Base-by-base conservation (phyloP, 441 rosid genomes). In the Erodium moschatum region DNA sequence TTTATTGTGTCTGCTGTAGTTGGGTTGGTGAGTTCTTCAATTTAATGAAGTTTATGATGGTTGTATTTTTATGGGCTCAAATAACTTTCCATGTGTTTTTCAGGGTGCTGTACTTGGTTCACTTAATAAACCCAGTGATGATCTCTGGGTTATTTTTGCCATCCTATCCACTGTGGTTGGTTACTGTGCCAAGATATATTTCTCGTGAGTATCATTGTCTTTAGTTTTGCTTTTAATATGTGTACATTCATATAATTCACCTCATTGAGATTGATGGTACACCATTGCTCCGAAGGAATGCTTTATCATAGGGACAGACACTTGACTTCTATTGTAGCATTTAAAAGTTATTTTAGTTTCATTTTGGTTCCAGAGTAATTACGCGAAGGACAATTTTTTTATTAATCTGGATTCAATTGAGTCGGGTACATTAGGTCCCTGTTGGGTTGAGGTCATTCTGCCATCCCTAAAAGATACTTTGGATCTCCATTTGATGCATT, bases 1-100 rank as follows among this genome's bases (percentile, higher is more conserved):
- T 87, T 87, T 77, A 67, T 84, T 67, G 83, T 76, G 44, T 83
- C 91, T 42, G 89, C 89, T 48, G 79, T 76, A 40, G 76, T 85
- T 65, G 91, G 91, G 69, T 76, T 87, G 82, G 87, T 84, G 27
- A 75, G 87, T 78, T 68, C 46, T 64, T 40, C 13, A 42, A 44
- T 62, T 12, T 24, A 15, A 21, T 64, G 33, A 15, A 61, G 71
- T 12, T 52, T 21, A 4, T 16, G 0, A 6, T 20, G 9, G 20
- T 42, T 44, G 42, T 8, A 56, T 67, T 54, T 54, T 0, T 54
- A 16, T 54, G 15, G 2, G 20, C 16, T 54, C 20, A 54, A 54
- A 54, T 18, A 1, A 52, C 66, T 40, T 40, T 9, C 27, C 16
- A 15, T 65, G 6, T 15, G 46, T 9, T 0, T 18, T 65, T 63